These are phyloP conservation scores for Lagenaria siceraria DNA, from an alignment of 306 rosid genomes.

Conservation along the genomic window DNA sequence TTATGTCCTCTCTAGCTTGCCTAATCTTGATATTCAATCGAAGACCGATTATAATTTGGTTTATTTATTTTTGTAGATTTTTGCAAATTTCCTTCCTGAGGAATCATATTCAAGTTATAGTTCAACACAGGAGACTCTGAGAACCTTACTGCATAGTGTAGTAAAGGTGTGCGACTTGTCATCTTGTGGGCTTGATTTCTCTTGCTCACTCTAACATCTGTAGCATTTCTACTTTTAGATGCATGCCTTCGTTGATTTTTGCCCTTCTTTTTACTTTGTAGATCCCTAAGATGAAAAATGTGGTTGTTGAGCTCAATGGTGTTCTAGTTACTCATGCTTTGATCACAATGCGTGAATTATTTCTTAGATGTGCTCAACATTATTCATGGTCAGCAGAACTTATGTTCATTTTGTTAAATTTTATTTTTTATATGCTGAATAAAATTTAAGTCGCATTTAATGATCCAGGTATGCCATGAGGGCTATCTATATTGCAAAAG, in stretches of 20 bases:
- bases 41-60: slow-evolving; percentile 1
- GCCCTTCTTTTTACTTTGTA: slow-evolving; percentile 16
- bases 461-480: slow-evolving; percentile 83
- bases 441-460: slow-evolving; percentile 12
- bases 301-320: slow-evolving; percentile 88
- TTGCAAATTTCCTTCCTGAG: slow-evolving; percentile 80
- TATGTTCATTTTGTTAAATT: slow-evolving; percentile 8
- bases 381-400: slow-evolving; percentile 72
- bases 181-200: neutral
- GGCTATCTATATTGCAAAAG: slow-evolving; percentile 94
- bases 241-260: neutral
- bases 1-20: slow-evolving; percentile 12
- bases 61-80: slow-evolving; percentile 38
- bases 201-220: neutral
- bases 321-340: slow-evolving; percentile 81
- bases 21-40: slow-evolving; percentile 10
- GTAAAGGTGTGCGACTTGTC: slow-evolving; percentile 50
- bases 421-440: neutral
- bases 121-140: slow-evolving; percentile 80
- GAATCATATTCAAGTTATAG: slow-evolving; percentile 75
- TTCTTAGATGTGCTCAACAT: slow-evolving; percentile 74
- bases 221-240: neutral
- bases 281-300: slow-evolving; percentile 82
- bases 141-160: slow-evolving; percentile 87
- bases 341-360: slow-evolving; percentile 76